These are phyloP conservation scores for Ensete ventricosum DNA, from an alignment of 176 grass and related monocot genomes.

Conservation along the genomic window DNA sequence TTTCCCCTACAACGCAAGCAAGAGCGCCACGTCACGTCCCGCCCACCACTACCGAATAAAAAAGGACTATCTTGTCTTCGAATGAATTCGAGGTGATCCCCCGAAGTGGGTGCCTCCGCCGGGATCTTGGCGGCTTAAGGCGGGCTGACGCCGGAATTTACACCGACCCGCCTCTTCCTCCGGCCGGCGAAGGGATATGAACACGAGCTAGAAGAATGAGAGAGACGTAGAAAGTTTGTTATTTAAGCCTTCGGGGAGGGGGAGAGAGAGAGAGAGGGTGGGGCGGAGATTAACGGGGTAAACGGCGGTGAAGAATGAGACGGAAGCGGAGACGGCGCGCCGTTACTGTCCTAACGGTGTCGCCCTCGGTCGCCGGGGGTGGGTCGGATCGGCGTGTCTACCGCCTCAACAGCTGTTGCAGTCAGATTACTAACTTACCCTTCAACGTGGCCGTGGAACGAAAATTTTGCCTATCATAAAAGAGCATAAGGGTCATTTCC, in stretches of 20 bases:
- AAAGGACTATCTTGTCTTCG: not conserved
- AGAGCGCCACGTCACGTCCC: not conserved
- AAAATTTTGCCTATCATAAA: too few relatives aligned
- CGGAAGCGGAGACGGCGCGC: slow-evolving; percentile 11
- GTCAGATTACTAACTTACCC: not conserved
- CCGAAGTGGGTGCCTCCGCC: not conserved
- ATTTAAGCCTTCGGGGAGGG: too few relatives aligned
- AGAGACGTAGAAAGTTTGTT: not conserved
- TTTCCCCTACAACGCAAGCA: slow-evolving; percentile 12
- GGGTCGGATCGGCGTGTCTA: not conserved
- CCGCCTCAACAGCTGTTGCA: not conserved
- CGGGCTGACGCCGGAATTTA: not conserved
- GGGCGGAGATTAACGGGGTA: slow-evolving; percentile 3
- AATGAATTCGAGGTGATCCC: not conserved
- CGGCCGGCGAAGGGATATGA: slow-evolving; percentile 1
- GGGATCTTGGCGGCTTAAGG: not conserved
- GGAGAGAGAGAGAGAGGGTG: not conserved
- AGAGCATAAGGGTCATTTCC: not conserved
- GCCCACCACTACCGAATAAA: not conserved
- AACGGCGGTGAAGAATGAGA: slow-evolving; percentile 4
- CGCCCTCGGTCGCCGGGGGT: not conserved
- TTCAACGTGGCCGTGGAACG: too few relatives aligned
- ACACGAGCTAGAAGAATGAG: not conserved
- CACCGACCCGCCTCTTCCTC: not conserved
- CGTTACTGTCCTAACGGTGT: not conserved